These are phyloP conservation scores for Fusarium albosuccineum DNA, from an alignment of 2,329 filamentous ascomycete species.

Conservation along the genomic window DNA sequence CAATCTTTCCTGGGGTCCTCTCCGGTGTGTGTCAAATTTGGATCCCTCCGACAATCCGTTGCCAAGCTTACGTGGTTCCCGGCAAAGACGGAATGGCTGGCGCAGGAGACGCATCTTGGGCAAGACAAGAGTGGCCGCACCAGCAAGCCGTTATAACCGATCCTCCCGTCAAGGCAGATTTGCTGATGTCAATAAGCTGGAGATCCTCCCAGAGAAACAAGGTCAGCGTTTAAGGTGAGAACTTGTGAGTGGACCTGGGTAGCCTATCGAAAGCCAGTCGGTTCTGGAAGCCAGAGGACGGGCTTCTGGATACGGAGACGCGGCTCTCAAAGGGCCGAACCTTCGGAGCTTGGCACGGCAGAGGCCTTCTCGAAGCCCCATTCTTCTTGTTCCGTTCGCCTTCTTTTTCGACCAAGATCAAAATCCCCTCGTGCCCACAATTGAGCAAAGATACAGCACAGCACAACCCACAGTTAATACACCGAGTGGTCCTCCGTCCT, in stretches of 20 bases:
- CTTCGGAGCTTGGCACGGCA: slow-evolving; percentile 42
- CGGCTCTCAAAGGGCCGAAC: slow-evolving; percentile 32
- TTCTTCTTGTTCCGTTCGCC: slow-evolving; percentile 7
- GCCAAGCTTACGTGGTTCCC: slow-evolving; percentile 42
- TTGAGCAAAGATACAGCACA: background rate
- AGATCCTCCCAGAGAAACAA: background rate
- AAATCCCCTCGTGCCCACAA: slow-evolving; percentile 15
- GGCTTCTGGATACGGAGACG: slow-evolving; percentile 1
- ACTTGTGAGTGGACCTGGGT: slow-evolving; percentile 17
- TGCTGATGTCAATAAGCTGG: background rate
- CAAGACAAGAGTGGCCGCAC: slow-evolving; percentile 8
- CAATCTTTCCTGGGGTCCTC: background rate
- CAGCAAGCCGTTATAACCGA: slow-evolving; percentile 41
- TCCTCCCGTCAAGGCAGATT: slow-evolving; percentile 15
- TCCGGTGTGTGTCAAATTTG: slow-evolving; percentile 14
- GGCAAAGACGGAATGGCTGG: slow-evolving; percentile 44
- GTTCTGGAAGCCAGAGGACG: slow-evolving; percentile 16
- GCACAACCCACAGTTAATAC: slow-evolving; percentile 13
- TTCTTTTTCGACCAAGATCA: slow-evolving; percentile 15
- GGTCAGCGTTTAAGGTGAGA: slow-evolving; percentile 12
- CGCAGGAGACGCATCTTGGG: slow-evolving; percentile 11
- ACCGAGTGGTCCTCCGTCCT: slow-evolving; percentile 11
- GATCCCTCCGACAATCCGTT: slow-evolving; percentile 19
- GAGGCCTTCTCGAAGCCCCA: slow-evolving; percentile 39
- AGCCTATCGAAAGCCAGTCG: background rate